Evolutionary conservation across 352 stramenopile genomes (phyloP).

Genomic region (Phytophthora lateralis): DNA sequence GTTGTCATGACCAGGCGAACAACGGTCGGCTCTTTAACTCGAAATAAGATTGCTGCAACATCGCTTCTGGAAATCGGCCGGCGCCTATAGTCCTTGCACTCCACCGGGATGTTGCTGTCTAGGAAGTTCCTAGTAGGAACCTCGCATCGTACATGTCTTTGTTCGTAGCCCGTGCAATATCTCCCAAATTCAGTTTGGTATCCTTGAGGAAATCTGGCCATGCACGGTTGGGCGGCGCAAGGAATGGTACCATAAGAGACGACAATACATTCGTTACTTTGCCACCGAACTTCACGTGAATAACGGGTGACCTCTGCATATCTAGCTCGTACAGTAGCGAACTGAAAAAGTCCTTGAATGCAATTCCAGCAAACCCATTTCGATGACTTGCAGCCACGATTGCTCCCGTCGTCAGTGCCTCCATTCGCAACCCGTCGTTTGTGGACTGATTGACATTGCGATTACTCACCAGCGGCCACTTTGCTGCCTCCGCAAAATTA

Average conservation of each 20-base stretch:
- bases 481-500: no score
- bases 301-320: not conserved
- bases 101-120: not conserved
- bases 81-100: not conserved
- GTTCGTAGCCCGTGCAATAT: not conserved
- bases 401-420: not conserved
- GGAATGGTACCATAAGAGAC: constrained; percentile 4
- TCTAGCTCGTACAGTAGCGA: constrained; percentile 2
- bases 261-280: not conserved
- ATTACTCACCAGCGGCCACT: no score
- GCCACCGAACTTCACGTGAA: not conserved
- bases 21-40: not conserved
- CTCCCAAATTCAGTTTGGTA: not conserved
- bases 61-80: not conserved
- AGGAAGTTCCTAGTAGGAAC: no score
- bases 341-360: not conserved
- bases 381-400: constrained; percentile 1
- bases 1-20: not conserved
- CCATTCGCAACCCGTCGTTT: no score
- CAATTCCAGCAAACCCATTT: constrained; percentile 5
- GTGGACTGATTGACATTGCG: no score
- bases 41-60: not conserved
- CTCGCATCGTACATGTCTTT: not conserved
- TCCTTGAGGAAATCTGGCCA: constrained; percentile 3
- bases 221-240: not conserved